Evolutionary conservation across 176 grass and related monocot species (phyloP), one percentile per base, ranked within the genome.

Genomic region (Oryza brachyantha): DNA sequence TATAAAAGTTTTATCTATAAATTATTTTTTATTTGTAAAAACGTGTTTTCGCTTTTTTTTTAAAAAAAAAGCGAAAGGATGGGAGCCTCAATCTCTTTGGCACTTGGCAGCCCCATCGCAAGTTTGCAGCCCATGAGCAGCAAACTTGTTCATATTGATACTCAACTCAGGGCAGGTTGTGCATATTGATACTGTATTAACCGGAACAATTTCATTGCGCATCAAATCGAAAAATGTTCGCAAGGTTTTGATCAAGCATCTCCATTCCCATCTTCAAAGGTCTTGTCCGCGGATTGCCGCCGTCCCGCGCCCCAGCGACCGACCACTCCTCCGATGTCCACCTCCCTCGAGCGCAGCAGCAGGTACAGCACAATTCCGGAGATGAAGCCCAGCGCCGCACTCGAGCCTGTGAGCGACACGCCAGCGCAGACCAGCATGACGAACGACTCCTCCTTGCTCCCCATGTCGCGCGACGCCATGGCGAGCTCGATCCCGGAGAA

Each of bases 401-500:
- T 90, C 0, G 91, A 93, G 25, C 94, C 91, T 0, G 89, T 91
- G 48, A 97, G 79, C 6, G 91, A 97, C 13, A 97, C 86, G 13
- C 88, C 91, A 55, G 94, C 91, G 72, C 84, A 91, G 8, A 88
- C 50, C 39, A 97, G 83, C 94, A 97, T 97, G 68, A 97, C 89
- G 55, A 97, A 97, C 1, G 91, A 89, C 70, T 91, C 88, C 86
- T 93, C 86, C 82, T 97, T 97, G 13, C 63, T 89, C n/a, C 80
- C 80, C 91, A 97, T 93, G 76, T 97, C 94, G 66, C 88, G 85
- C 46, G 94, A 91, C 34, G 94, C 94, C 91, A 97, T 97, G 75
- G 94, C 94, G 54, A 97, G 89, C 85, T 97, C 91, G 69, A 97
- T 75, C 29, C 94, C 94, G 3, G 91, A 91, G 87, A 97, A 97